Evolutionary conservation across 1,284 basidiomycete genomes (phyloP), one percentile per base, ranked within the genome.

Genomic region (Apiotrichum laibachii): DNA sequence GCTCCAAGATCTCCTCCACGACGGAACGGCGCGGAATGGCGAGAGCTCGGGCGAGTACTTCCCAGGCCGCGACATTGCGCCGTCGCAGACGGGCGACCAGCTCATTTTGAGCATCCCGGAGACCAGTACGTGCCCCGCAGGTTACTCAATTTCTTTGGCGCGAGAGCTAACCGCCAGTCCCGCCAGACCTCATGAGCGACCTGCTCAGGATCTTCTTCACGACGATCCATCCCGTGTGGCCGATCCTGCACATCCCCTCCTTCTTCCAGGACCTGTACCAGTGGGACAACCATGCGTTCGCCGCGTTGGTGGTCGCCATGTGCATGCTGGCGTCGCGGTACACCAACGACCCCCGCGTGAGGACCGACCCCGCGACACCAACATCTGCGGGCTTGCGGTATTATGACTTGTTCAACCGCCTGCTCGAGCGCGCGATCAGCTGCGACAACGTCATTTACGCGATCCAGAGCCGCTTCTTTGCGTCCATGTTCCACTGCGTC

Each of bases 391-490:
- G 63, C 18, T 35, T 65, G 6, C 42, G 46, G 8, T 65, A 57
- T 40, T 50, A 50, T 15, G 46, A 45, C 4, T 53, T 65, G n/a
- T 65, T 65, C 44, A 39, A 49, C 31, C 60, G 57, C 10, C 49
- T 65, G n/a, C 53, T 61, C 1, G 60, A 65, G 16, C 60, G 59
- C 15, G 63, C 63, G 3, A 46, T 62, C n/a, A 50, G 22, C 22
- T 8, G 40, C 31, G 51, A 65, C 50, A 54, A 65, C n/a, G 57
- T 65, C 18, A 50, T 65, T 19, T 62, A 57, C 26, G 56, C 63
- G 8, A 58, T 62, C 37, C 60, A 65, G 45, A 59, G 60, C 16
- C 52, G 60, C 10, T 60, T 65, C 43, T 58, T 65, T n/a, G 60
- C 57, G 5, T 37, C 59, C 26, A 58, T 55, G 49, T 66, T 61